Conservation (phyloP, 2,329 filamentous ascomycete genomes). For the Dothistroma pini region DNA sequence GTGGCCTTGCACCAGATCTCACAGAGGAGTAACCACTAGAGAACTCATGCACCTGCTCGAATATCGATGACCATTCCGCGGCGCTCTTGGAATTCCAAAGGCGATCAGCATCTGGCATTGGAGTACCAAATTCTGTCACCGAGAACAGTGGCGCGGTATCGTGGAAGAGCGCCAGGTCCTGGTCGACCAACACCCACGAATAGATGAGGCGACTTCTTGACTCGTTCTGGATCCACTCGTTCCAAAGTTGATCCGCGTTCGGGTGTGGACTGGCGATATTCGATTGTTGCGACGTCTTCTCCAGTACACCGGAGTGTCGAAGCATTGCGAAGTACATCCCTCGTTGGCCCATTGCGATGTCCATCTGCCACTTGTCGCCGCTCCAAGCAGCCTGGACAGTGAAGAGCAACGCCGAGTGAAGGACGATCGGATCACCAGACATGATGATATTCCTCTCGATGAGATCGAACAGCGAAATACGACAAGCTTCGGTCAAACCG, state of each 20-base stretch:
- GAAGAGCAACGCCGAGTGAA: constrained; percentile 65
- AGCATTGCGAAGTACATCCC: constrained; percentile 73
- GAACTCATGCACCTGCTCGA: constrained; percentile 58
- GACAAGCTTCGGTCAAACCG: constrained; percentile 66
- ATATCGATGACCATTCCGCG: constrained; percentile 56
- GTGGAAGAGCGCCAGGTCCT: constrained; percentile 65
- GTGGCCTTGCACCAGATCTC: constrained; percentile 50
- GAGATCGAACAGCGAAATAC: constrained; percentile 67
- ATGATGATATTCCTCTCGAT: constrained; percentile 69
- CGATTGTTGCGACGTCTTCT: constrained; percentile 44
- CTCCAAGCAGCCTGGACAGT: constrained; percentile 68
- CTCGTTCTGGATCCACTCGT: constrained; percentile 63
- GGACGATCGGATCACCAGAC: constrained; percentile 60
- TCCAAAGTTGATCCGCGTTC: constrained; percentile 55
- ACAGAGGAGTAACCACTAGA: constrained; percentile 53
- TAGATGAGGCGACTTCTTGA: constrained; percentile 65
- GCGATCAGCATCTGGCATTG: constrained; percentile 60
- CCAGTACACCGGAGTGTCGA: constrained; percentile 64
- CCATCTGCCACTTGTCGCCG: constrained; percentile 74
- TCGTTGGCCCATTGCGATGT: constrained; percentile 69
- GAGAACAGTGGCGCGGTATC: constrained; percentile 61
- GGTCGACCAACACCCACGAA: constrained; percentile 71
- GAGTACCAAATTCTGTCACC: constrained; percentile 61
- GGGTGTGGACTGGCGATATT: constrained; percentile 45
- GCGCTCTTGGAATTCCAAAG: constrained; percentile 61